These are phyloP conservation scores for Scenedesmus sp. DNA, from an alignment of 163 green algal genomes.

Conservation along the genomic window DNA sequence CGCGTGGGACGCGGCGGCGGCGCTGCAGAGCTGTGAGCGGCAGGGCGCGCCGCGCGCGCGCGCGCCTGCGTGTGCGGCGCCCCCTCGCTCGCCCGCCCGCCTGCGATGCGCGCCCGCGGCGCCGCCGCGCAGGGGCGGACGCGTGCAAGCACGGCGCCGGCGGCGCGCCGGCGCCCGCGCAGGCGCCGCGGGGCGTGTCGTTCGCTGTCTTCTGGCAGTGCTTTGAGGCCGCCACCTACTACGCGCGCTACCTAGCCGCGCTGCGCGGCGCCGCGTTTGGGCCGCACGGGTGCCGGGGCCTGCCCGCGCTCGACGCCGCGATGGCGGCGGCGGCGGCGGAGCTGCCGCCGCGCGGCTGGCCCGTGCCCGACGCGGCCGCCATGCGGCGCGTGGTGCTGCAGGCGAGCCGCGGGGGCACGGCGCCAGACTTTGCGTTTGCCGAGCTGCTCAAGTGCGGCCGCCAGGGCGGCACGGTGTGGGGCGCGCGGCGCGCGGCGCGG, in stretches of 20 bases:
- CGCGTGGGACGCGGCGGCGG: conserved; percentile 5
- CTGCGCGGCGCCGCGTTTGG: neutral
- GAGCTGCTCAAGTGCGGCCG: conserved; percentile 18
- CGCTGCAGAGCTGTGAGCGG: conserved; percentile 16
- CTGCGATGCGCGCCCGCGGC: neutral
- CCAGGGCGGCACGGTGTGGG: neutral
- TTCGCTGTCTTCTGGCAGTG: conserved; percentile 34
- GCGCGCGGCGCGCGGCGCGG: neutral
- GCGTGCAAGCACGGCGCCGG: neutral
- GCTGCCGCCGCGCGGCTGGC: conserved; percentile 9
- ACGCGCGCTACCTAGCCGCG: conserved; percentile 13
- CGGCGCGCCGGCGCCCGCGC: neutral
- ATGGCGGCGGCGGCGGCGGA: neutral
- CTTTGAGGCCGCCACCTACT: conserved; percentile 25
- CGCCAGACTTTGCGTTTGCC: conserved; percentile 27
- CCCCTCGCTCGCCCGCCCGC: no score
- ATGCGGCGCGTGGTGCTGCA: neutral
- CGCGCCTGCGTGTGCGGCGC: neutral
- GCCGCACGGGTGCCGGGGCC: conserved; percentile 2
- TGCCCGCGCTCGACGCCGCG: neutral
- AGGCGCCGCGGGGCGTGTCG: neutral
- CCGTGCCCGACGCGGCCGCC: neutral
- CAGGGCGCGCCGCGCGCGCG: neutral
- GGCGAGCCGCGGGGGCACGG: conserved; percentile 13
- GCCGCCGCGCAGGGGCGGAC: conserved; percentile 2